phyloP scores from a whole-genome alignment of 1,139 yeast species.

The Zygoascus hellenicus region DNA sequence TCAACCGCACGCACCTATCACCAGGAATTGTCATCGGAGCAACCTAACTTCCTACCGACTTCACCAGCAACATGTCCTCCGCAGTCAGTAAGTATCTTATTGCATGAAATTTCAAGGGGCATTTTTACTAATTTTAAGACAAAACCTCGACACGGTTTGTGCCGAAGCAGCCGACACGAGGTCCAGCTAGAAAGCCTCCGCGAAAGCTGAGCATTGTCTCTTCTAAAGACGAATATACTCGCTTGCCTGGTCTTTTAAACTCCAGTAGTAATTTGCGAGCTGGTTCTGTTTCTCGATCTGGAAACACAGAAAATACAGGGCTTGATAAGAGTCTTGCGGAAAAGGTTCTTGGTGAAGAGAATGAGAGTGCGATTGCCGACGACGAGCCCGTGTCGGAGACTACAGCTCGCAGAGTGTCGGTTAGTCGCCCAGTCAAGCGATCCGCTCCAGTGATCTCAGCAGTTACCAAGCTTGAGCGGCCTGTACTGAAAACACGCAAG shows the following conservation, averaged over 20 bases:
- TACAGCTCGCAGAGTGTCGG: neutral
- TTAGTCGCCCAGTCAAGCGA: neutral
- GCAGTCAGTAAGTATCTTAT: conserved; percentile 30
- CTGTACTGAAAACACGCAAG: no score
- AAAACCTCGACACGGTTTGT: conserved; percentile 30
- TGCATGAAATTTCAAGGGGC: neutral
- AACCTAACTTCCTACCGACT: neutral
- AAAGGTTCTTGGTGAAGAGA: conserved; percentile 3
- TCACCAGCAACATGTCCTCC: conserved; percentile 27
- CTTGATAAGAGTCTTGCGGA: neutral
- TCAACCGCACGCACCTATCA: neutral
- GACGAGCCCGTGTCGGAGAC: conserved; percentile 3
- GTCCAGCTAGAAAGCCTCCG: conserved; percentile 16
- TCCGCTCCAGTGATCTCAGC: neutral
- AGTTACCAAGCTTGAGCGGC: no score
- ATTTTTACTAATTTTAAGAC: conserved; percentile 12
- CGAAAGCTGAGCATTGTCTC: conserved; percentile 11
- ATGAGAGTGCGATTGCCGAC: conserved; percentile 5
- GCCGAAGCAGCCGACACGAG: conserved; percentile 29
- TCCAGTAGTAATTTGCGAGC: neutral
- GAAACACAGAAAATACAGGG: neutral
- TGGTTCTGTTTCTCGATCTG: neutral
- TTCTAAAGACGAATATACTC: conserved; percentile 11
- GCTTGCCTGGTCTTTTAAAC: conserved; percentile 12
- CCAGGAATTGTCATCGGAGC: neutral